A percentile compares a stretch with the other conserved stretches of the same genome.
Conservation (phyloP, 495 filamentous ascomycete species). For the Penicillium arizonense region DNA sequence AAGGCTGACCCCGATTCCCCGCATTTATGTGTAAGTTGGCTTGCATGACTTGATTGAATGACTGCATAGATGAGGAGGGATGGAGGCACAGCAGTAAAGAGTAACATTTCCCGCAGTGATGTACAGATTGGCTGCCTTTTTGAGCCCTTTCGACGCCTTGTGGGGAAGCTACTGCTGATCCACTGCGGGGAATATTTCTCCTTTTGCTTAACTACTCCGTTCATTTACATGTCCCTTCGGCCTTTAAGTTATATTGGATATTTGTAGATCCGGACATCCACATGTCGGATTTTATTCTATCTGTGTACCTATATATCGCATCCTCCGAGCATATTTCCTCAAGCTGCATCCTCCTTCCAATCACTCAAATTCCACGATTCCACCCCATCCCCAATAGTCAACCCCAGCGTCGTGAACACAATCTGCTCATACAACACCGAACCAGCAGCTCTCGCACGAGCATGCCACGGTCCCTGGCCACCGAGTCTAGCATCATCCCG, state of each 20-base stretch:
- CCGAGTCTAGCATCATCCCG: conserved; percentile 67
- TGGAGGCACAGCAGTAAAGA: conserved; percentile 3
- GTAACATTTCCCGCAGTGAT: conserved; percentile 14
- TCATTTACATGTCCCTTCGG: neutral
- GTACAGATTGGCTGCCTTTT: neutral
- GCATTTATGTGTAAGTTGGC: neutral
- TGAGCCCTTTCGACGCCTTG: neutral
- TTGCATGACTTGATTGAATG: conserved; percentile 2
- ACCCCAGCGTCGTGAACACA: conserved; percentile 54
- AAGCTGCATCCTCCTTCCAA: conserved; percentile 43
- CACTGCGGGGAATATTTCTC: conserved; percentile 10
- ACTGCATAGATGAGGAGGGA: neutral
- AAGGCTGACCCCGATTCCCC: conserved; percentile 3
- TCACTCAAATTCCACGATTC: conserved; percentile 56
- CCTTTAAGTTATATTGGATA: neutral
- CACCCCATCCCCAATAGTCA: conserved; percentile 57
- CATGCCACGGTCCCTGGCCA: conserved; percentile 58
- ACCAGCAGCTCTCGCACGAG: conserved; percentile 35
- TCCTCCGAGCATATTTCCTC: neutral
- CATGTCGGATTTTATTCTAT: too few relatives aligned
- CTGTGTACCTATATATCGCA: neutral
- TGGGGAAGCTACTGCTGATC: conserved; percentile 6
- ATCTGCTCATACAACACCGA: conserved; percentile 53
- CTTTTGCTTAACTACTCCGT: neutral
- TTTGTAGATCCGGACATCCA: neutral